These are phyloP conservation scores for Dioscorea dumetorum DNA, from an alignment of 106 monocot species.

Conservation along the genomic window DNA sequence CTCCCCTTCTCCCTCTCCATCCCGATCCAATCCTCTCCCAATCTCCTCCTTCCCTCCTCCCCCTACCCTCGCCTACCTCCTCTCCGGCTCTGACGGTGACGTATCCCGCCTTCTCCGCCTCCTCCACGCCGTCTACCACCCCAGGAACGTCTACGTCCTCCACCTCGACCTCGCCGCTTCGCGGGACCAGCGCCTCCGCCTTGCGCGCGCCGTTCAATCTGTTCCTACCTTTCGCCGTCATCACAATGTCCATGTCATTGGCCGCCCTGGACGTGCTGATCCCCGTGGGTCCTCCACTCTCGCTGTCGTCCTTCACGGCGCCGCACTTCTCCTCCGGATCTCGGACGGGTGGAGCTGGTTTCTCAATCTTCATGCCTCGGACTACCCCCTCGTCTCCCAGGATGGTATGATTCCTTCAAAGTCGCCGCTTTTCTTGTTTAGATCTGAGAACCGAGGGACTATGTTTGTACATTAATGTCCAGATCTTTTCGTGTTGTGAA, in stretches of 20 bases:
- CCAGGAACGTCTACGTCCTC: slow-evolving; percentile 59
- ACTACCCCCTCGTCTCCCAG: slow-evolving; percentile 82
- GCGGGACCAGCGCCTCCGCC: slow-evolving; percentile 18
- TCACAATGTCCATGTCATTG: slow-evolving; percentile 53
- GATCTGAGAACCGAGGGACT: not conserved
- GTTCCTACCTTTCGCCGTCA: not conserved
- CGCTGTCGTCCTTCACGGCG: slow-evolving; percentile 57
- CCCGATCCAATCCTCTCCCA: not conserved
- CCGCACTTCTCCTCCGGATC: slow-evolving; percentile 44
- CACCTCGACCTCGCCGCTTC: slow-evolving; percentile 48
- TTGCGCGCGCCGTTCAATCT: slow-evolving; percentile 21
- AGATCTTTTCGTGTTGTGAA: no score
- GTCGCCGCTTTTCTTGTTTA: not conserved
- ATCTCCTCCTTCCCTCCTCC: slow-evolving; percentile 24
- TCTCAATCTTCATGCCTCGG: slow-evolving; percentile 54
- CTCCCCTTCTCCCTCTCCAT: not conserved
- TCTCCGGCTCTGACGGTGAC: slow-evolving; percentile 43
- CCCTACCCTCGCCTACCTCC: slow-evolving; percentile 57
- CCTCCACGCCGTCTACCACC: slow-evolving; percentile 56
- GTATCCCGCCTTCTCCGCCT: slow-evolving; percentile 53
- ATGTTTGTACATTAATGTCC: no score
- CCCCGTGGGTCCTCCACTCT: slow-evolving; percentile 50
- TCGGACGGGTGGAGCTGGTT: slow-evolving; percentile 55
- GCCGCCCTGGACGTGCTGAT: slow-evolving; percentile 45
- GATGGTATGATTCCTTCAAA: slow-evolving; percentile 45